Evolutionary conservation across 176 grass and related monocot genomes (phyloP).

Genomic region (Carex cristatella): DNA sequence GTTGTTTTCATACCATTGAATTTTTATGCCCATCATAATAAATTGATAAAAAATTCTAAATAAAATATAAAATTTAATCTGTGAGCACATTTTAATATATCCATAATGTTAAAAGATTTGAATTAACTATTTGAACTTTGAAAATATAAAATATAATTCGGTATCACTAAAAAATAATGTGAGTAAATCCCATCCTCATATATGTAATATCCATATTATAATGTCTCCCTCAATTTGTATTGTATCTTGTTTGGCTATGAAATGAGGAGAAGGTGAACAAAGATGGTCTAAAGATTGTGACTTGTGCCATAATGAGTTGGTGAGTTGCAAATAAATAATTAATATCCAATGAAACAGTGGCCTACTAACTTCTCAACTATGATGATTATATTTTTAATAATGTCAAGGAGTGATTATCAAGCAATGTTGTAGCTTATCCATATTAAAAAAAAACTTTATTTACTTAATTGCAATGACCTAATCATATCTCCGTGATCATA

Average conservation of each 20-base stretch:
- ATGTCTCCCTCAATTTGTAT: not conserved
- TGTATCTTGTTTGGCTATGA: not conserved
- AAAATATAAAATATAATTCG: too few relatives aligned
- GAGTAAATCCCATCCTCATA: too few relatives aligned
- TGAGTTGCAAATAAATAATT: not conserved
- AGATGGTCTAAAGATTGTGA: not conserved
- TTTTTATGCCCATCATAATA: too few relatives aligned
- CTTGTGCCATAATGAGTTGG: not conserved
- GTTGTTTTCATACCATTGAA: too few relatives aligned
- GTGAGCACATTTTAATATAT: too few relatives aligned
- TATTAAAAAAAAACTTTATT: not conserved
- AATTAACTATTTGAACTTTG: too few relatives aligned
- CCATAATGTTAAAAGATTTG: too few relatives aligned
- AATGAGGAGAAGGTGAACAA: not conserved
- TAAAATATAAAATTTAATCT: too few relatives aligned
- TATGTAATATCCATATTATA: too few relatives aligned
- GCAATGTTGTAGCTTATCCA: not conserved
- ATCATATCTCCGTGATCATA: not conserved
- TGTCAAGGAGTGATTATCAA: not conserved
- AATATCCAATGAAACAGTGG: not conserved
- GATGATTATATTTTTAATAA: not conserved
- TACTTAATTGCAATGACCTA: not conserved
- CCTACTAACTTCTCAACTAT: not conserved
- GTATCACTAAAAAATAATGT: too few relatives aligned
- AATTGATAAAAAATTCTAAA: too few relatives aligned